phyloP scores from a whole-genome alignment of 495 filamentous ascomycete genomes.

The Penicillium cinerascens region DNA sequence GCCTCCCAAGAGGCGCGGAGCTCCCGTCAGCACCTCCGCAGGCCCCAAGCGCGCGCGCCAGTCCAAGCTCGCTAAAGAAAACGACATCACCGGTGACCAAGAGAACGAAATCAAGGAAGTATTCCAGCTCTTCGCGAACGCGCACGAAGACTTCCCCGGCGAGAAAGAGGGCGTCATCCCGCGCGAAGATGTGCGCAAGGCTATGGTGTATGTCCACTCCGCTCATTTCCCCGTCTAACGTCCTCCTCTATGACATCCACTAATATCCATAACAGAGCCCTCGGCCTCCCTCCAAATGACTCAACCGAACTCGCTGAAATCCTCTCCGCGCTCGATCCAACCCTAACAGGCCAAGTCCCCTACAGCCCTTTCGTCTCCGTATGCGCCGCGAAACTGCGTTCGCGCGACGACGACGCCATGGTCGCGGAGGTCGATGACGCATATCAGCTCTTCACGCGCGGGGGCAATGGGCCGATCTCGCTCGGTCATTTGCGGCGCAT shows the following conservation, averaged over 20 bases:
- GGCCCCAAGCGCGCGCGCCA: slow-evolving; percentile 49
- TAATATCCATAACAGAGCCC: slow-evolving; percentile 53
- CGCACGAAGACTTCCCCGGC: slow-evolving; percentile 56
- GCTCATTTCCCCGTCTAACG: too few relatives aligned
- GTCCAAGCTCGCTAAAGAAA: slow-evolving; percentile 85
- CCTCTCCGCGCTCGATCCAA: slow-evolving; percentile 74
- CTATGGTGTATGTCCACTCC: slow-evolving; percentile 64
- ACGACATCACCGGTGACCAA: slow-evolving; percentile 76
- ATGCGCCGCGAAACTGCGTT: slow-evolving; percentile 75
- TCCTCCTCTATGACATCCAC: neutral
- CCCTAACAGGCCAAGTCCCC: slow-evolving; percentile 67
- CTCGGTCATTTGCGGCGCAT: slow-evolving; percentile 71
- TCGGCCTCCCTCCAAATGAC: slow-evolving; percentile 63
- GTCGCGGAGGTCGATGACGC: slow-evolving; percentile 73
- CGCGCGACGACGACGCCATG: slow-evolving; percentile 49
- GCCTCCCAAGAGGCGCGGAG: slow-evolving; percentile 42
- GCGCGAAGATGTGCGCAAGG: slow-evolving; percentile 74
- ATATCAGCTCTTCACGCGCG: slow-evolving; percentile 70
- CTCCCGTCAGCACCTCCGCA: slow-evolving; percentile 25
- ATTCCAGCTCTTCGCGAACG: slow-evolving; percentile 69
- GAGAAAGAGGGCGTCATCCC: slow-evolving; percentile 72
- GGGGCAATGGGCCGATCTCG: slow-evolving; percentile 58
- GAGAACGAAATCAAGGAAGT: slow-evolving; percentile 89
- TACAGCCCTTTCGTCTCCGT: slow-evolving; percentile 79
- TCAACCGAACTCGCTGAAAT: slow-evolving; percentile 68